Evolutionary conservation across 139 green algal genomes (phyloP), one percentile per base, ranked within the genome.

Genomic region (Asterochloris sp.): DNA sequence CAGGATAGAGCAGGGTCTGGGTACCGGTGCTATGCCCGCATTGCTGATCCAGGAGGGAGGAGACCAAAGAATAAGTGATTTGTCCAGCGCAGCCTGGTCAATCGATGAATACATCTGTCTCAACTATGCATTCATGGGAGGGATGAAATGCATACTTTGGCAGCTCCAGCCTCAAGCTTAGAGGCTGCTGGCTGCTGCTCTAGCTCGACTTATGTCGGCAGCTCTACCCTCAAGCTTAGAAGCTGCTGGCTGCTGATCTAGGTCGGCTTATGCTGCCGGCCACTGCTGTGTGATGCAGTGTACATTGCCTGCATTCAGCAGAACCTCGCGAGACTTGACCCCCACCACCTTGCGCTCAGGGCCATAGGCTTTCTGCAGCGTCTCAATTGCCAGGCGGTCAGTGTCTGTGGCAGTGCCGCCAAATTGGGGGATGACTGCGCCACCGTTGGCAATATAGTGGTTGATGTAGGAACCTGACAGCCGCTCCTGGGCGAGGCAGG

Each of bases 401-500:
- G 76, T 74, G 54, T 83, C 69, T 16, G 86, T 74, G 0, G 86
- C 82, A 16, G 76, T 73, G n/a, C 79, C 86, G 28, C 90, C 83
- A 78, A 94, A 94, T 63, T 87, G 80, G 47, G 89, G 89, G 24
- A 91, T 77, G 10, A 95, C 87, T 12, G 88, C 88, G 69, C 87
- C 90, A 29, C 90, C 92, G 60, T 96, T 96, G 38, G 89, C 89
- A 54, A 89, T 83, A 85, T 94, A 96, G 85, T 96, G 94, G 88
- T 96, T 96, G 86, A 96, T 91, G 89, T 96, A 96, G n/a, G 87
- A 90, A 80, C 85, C 89, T 24, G 87, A 82, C 73, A 94, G 85
- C 62, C 87, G 84, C 74, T 90, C 89, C 12, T 82, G 84, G 67
- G 89, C 73, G 24, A 90, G 75, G 77, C 89, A 85, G 0, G 91